Evolutionary conservation across 371 early-diverging fungal genomes (phyloP), one percentile per base, ranked within the genome.

Genomic region (Actinomortierella ambigua): DNA sequence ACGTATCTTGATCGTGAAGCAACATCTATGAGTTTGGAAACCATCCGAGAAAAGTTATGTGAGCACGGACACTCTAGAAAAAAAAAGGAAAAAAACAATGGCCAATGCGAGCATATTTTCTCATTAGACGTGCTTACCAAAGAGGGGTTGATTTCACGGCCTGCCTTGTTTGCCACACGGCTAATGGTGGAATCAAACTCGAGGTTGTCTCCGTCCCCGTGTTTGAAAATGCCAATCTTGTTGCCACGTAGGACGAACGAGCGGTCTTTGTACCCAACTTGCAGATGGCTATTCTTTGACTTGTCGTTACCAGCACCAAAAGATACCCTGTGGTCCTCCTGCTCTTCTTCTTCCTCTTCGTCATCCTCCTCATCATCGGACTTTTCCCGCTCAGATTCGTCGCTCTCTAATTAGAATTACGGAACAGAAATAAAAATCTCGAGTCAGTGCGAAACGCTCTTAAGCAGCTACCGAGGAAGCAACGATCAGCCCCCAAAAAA

Each of bases 241-340:
- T 85, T 81, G 26, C 96, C 95, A 39, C 94, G 90, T 13, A 91
- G 86, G n/a, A 94, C 91, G 76, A 90, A 95, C 7, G 95, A 93
- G 18, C 93, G 83, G 53, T 89, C 85, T 61, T 85, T 89, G 77
- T 87, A 86, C 0, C 94, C 92, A 42, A 94, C 88, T 1, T 88
- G 86, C 40, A 96, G 82, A 41, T 82, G 85, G 15, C 82, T 85
- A 77, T 93, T 92, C 51, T 76, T 79, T 24, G 65, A 66, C 11
- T 65, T 65, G 34, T 61, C 75, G 6, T 50, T 47, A 27, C 61
- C 59, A 51, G 57, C 54, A 1, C 55, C 42, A 43, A 54, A 64
- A 3, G 27, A 23, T 53, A 52, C 26, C 17, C 23, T 50, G 2
- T 57, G 26, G 57, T 66, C 57, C 20, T 53, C 20, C n/a, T 69